Base-by-base conservation (phyloP, 768 basidiomycete genomes). In the Cubamyces lactineus region DNA sequence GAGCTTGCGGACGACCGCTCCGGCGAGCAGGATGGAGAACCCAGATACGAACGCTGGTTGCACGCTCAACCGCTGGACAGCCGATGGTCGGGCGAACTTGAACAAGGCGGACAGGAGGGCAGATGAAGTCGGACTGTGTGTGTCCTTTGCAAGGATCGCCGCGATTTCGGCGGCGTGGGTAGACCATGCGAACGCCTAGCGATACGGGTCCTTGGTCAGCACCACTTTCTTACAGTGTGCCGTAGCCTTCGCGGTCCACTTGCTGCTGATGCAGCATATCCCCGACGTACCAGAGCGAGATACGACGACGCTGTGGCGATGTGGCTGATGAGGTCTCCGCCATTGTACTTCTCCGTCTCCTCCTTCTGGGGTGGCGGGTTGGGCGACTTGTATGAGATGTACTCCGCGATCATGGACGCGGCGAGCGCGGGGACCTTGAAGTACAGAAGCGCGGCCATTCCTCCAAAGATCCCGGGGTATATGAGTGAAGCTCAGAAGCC, bases 311-410 rank as follows among this genome's bases (percentile, higher is more conserved):
- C 43, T 5, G 45, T 5, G 12, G 21, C 43, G 30, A 47, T 47
- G 24, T 19, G n/a, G 45, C 45, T 47, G 45, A 56, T 21, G 19
- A 38, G 1, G 55, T 56, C 55, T 16, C 55, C 46, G 13, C 45
- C 45, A 19, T 26, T 26, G 30, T 56, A 58, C 50, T 43, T 50
- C 23, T 38, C 12, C 4, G 48, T 26, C 38, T 58, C 57, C 19
- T 52, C 50, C 26, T 51, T 58, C 17, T n/a, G 28, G 39, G 57
- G 57, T 2, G 57, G 47, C 16, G 57, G 57, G 23, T 58, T 58
- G 17, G 57, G 57, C 39, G 48, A 15, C 19, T n/a, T 23, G 43
- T 38, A 56, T 12, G 45, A 28, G 55, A 47, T 38, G 45, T 56
- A 46, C 24, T 56, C 55, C 6, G 55, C 55, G 55, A 56, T 16